These are phyloP conservation scores for Scedosporium boydii DNA, from an alignment of 2,329 filamentous ascomycete species.

Conservation along the genomic window DNA sequence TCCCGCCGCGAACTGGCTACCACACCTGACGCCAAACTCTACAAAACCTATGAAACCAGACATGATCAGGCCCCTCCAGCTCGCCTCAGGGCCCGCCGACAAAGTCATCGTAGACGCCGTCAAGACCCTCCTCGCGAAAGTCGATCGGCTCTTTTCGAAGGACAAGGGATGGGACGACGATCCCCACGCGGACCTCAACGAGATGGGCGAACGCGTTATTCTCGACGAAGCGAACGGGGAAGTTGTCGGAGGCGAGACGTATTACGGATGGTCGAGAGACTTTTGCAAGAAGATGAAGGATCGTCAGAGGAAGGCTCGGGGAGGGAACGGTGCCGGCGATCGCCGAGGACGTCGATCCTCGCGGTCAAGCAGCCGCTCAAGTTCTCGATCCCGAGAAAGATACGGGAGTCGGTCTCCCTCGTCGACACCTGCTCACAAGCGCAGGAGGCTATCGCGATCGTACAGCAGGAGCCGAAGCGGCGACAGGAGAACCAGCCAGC, in stretches of 20 bases:
- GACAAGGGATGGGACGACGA: conserved; percentile 37
- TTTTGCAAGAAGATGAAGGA: conserved; percentile 78
- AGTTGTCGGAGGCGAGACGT: conserved; percentile 58
- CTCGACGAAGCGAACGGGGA: conserved; percentile 59
- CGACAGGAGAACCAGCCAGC: conserved; percentile 8
- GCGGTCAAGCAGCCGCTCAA: conserved; percentile 18
- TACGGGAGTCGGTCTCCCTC: conserved; percentile 21
- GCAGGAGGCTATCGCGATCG: conserved; percentile 18
- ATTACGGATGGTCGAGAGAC: conserved; percentile 76
- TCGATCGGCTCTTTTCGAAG: conserved; percentile 57
- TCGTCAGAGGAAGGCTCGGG: conserved; percentile 26
- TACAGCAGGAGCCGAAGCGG: conserved; percentile 22
- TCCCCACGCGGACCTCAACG: conserved; percentile 55
- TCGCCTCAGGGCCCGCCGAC: conserved; percentile 59
- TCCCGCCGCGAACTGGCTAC: conserved; percentile 72
- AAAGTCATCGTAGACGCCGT: conserved; percentile 57
- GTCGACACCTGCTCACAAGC: conserved; percentile 12
- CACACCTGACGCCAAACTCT: conserved; percentile 68
- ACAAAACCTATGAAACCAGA: conserved; percentile 62
- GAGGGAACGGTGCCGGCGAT: conserved; percentile 13
- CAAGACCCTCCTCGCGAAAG: conserved; percentile 59
- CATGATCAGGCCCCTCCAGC: conserved; percentile 61
- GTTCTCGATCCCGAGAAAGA: conserved; percentile 13
- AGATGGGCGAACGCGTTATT: conserved; percentile 60
- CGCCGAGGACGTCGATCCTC: conserved; percentile 26